Percentiles rank a stretch among this genome's conserved stretches.
Conservation (phyloP, 2,329 filamentous ascomycete genomes). For the Peltaster fructicola region DNA sequence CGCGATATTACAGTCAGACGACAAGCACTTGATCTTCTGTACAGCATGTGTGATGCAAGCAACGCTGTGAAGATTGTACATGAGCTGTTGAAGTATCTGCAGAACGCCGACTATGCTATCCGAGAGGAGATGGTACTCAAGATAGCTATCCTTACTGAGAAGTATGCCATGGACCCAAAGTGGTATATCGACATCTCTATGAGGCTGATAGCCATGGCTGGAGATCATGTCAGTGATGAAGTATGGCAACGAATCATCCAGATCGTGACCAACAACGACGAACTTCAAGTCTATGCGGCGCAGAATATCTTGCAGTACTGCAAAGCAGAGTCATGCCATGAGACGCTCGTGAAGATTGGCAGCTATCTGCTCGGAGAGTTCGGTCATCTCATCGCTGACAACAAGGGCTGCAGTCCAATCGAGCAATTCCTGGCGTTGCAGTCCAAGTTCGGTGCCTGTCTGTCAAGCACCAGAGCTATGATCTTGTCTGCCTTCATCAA, state of each 20-base stretch:
- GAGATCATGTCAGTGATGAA: slow-evolving; percentile 96
- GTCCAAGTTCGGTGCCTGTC: slow-evolving; percentile 73
- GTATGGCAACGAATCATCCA: slow-evolving; percentile 98
- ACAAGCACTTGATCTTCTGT: slow-evolving; percentile 87
- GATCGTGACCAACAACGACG: slow-evolving; percentile 98
- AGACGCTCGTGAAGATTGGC: slow-evolving; percentile 94
- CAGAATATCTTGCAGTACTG: slow-evolving; percentile 85
- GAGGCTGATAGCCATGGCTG: slow-evolving; percentile 84
- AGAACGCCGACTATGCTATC: slow-evolving; percentile 93
- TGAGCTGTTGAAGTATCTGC: slow-evolving; percentile 83
- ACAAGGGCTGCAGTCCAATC: slow-evolving; percentile 80
- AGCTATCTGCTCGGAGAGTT: slow-evolving; percentile 94
- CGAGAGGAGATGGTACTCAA: slow-evolving; percentile 98
- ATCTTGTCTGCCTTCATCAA: slow-evolving; percentile 93
- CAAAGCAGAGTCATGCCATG: slow-evolving; percentile 84
- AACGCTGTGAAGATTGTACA: slow-evolving; percentile 88
- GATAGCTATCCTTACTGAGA: slow-evolving; percentile 94
- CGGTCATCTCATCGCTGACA: slow-evolving; percentile 88
- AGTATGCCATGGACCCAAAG: slow-evolving; percentile 94
- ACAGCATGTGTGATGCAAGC: slow-evolving; percentile 98
- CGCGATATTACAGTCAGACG: slow-evolving; percentile 91
- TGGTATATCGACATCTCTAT: slow-evolving; percentile 99
- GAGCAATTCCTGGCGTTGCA: slow-evolving; percentile 92
- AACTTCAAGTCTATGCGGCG: slow-evolving; percentile 88
- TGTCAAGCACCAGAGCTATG: slow-evolving; percentile 79